These are phyloP conservation scores for Aspergillus arachidicola DNA, from an alignment of 2,329 filamentous ascomycete genomes.

Conservation along the genomic window DNA sequence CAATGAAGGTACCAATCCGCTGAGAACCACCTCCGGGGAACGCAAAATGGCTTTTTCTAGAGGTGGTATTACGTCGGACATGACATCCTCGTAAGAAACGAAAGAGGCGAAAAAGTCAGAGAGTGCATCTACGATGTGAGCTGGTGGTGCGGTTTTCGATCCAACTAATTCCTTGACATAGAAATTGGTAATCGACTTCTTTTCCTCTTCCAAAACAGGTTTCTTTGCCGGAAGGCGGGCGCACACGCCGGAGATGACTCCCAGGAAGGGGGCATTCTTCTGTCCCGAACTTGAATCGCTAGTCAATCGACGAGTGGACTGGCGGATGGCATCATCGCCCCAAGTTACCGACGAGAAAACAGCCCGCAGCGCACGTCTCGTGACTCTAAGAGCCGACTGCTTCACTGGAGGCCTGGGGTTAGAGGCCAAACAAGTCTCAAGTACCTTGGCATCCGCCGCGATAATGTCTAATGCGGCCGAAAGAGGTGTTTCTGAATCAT, in stretches of 20 bases:
- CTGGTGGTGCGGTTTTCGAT: constrained; percentile 71
- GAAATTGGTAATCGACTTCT: constrained; percentile 75
- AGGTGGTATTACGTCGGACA: constrained; percentile 73
- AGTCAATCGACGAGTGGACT: constrained; percentile 68
- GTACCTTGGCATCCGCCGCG: constrained; percentile 67
- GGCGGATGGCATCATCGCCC: constrained; percentile 63
- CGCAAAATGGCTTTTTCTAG: constrained; percentile 87
- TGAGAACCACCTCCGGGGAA: constrained; percentile 85
- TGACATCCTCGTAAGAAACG: constrained; percentile 71
- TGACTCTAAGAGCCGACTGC: constrained; percentile 74
- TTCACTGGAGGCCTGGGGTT: constrained; percentile 65
- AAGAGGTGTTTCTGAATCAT: constrained; percentile 67
- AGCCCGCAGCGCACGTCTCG: constrained; percentile 76
- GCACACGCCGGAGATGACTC: constrained; percentile 84
- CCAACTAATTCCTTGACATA: constrained; percentile 83
- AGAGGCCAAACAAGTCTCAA: constrained; percentile 77
- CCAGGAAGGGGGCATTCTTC: constrained; percentile 76
- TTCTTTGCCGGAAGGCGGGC: constrained; percentile 68
- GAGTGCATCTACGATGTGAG: constrained; percentile 72
- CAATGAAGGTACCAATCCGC: constrained; percentile 74
- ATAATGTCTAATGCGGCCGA: constrained; percentile 63
- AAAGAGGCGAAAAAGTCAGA: constrained; percentile 82
- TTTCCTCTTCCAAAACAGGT: constrained; percentile 64
- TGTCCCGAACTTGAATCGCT: constrained; percentile 66
- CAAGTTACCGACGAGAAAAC: constrained; percentile 64